Percentiles rank a stretch among this genome's conserved stretches.
Evolutionary conservation across 805 yeast species (phyloP).

Genomic region (Candida arabinofermentans): DNA sequence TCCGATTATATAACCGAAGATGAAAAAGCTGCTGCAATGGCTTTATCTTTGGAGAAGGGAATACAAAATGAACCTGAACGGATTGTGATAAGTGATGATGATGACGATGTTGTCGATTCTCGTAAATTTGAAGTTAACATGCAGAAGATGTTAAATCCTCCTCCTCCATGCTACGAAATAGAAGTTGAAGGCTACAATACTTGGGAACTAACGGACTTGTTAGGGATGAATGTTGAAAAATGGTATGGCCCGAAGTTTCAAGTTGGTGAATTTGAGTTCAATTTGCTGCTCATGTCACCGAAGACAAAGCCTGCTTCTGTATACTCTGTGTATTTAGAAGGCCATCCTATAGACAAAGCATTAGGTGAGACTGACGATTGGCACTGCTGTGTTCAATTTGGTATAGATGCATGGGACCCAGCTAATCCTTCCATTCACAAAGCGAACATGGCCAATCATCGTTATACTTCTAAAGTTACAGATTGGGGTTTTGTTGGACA

Average conservation of each 20-base stretch:
- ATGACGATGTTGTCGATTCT: slow-evolving; percentile 11
- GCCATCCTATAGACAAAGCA: slow-evolving; percentile 37
- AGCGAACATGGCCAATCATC: slow-evolving; percentile 64
- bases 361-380: slow-evolving; percentile 41
- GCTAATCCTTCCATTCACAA: slow-evolving; percentile 56
- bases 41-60: slow-evolving; percentile 2
- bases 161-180: slow-evolving; percentile 31
- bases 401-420: slow-evolving; percentile 81
- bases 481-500: slow-evolving; percentile 97
- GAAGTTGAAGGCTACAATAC: slow-evolving; percentile 31
- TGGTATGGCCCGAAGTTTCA: slow-evolving; percentile 40
- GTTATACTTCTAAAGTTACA: slow-evolving; percentile 70
- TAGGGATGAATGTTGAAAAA: slow-evolving; percentile 32
- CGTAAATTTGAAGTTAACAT: slow-evolving; percentile 19
- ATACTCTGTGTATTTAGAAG: slow-evolving; percentile 78
- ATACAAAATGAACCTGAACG: slow-evolving; percentile 1
- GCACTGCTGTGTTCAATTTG: slow-evolving; percentile 91
- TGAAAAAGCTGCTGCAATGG: slow-evolving; percentile 6
- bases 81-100: slow-evolving; percentile 1
- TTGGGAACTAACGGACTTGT: slow-evolving; percentile 36
- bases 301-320: slow-evolving; percentile 59
- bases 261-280: slow-evolving; percentile 61
- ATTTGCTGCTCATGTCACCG: slow-evolving; percentile 66
- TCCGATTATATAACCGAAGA: slow-evolving; percentile 21
- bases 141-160: slow-evolving; percentile 18